These are phyloP conservation scores for Tardiomyces blankii DNA, from an alignment of 1,139 yeast species.

Conservation along the genomic window DNA sequence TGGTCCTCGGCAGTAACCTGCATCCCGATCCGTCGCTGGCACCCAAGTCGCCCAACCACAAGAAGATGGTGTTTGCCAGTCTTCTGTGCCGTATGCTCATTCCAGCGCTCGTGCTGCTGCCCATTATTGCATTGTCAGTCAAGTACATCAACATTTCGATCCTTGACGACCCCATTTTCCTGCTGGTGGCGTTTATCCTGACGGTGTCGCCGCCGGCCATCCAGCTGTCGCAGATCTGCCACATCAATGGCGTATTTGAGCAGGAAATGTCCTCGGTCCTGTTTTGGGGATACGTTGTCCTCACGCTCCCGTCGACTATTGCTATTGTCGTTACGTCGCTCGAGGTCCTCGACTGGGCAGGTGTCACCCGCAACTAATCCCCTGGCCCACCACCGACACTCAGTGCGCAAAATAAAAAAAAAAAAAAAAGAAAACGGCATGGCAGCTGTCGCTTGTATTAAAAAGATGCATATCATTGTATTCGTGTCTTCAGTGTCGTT, in stretches of 20 bases:
- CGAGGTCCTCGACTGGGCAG: slow-evolving; percentile 48
- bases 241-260: slow-evolving; percentile 63
- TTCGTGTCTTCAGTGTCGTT: too few species aligned
- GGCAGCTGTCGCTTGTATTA: too few species aligned
- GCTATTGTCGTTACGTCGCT: slow-evolving; percentile 58
- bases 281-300: slow-evolving; percentile 74
- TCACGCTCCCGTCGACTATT: slow-evolving; percentile 71
- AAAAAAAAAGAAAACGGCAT: too few species aligned
- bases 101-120: slow-evolving; percentile 58
- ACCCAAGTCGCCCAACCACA: slow-evolving; percentile 42
- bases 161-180: slow-evolving; percentile 73
- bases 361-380: slow-evolving; percentile 8
- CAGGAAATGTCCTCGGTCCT: slow-evolving; percentile 80
- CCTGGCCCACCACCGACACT: too few species aligned
- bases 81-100: slow-evolving; percentile 65
- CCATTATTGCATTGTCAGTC: slow-evolving; percentile 55
- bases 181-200: slow-evolving; percentile 62
- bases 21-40: slow-evolving; percentile 28
- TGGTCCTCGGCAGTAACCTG: slow-evolving; percentile 47
- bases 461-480: too few species aligned
- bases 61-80: slow-evolving; percentile 53
- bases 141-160: slow-evolving; percentile 57
- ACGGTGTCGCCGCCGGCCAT: slow-evolving; percentile 81
- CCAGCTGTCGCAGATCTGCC: slow-evolving; percentile 74
- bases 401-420: too few species aligned